phyloP scores from a whole-genome alignment of 495 filamentous ascomycete species.

The Lasiosphaeria miniovina region DNA sequence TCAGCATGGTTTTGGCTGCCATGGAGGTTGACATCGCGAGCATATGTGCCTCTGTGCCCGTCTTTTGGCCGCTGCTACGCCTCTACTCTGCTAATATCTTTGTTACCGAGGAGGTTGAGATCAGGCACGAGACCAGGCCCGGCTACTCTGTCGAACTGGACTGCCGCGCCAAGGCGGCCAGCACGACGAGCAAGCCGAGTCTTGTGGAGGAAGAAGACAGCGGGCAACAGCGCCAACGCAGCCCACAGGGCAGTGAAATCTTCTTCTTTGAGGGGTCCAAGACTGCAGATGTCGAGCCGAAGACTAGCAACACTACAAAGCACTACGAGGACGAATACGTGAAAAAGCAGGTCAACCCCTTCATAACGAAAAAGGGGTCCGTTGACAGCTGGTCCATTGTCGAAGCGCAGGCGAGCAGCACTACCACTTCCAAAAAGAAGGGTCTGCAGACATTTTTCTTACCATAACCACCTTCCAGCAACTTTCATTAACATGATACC shows the following conservation, averaged over 20 bases:
- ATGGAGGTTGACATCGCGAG: constrained; percentile 32
- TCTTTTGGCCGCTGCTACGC: constrained; percentile 35
- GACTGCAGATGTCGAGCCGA: background rate
- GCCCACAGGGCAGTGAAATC: background rate
- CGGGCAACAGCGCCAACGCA: background rate
- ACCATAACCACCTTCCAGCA: no score
- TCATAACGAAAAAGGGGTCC: background rate
- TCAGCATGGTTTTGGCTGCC: constrained; percentile 28
- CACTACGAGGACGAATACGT: constrained; percentile 1
- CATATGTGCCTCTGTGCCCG: constrained; percentile 35
- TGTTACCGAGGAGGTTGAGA: constrained; percentile 31
- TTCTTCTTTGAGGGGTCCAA: background rate
- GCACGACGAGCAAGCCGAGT: background rate
- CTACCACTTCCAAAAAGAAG: background rate
- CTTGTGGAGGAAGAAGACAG: background rate
- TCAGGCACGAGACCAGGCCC: constrained; percentile 23
- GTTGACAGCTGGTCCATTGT: background rate
- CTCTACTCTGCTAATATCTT: constrained; percentile 31
- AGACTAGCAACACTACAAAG: background rate
- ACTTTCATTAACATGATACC: no score
- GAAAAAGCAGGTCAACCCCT: background rate
- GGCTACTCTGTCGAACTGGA: background rate
- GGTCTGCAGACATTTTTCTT: background rate
- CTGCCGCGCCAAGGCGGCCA: background rate
- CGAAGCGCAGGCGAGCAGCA: background rate